Conservation (phyloP, 306 rosid species). For the Vachellia pachyceras region DNA sequence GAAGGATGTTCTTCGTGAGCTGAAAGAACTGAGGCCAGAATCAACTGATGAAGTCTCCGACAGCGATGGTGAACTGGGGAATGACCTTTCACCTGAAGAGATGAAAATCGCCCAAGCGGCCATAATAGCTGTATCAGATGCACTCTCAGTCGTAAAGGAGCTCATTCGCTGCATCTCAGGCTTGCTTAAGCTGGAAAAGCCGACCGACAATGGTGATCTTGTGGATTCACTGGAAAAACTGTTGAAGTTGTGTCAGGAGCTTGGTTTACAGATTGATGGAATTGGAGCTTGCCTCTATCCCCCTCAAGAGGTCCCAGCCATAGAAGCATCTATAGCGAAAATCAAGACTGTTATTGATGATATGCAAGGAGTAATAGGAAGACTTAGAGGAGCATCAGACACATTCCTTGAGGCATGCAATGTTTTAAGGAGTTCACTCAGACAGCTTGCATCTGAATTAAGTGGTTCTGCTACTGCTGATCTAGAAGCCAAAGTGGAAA, state of each 20-base stretch:
- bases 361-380: constrained; percentile 53
- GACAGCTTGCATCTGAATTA: constrained; percentile 55
- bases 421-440: constrained; percentile 56
- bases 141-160: constrained; percentile 66
- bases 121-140: constrained; percentile 58
- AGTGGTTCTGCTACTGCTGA: neutral
- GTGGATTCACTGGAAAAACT: constrained; percentile 77
- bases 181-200: constrained; percentile 72
- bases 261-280: constrained; percentile 77
- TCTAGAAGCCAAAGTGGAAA: constrained; percentile 19
- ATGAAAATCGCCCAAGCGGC: constrained; percentile 77
- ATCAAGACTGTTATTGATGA: constrained; percentile 61
- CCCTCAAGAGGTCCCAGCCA: constrained; percentile 75
- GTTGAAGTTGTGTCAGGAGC: constrained; percentile 67
- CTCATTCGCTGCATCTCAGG: constrained; percentile 79
- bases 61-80: constrained; percentile 76
- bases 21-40: constrained; percentile 85
- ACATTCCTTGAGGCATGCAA: constrained; percentile 62
- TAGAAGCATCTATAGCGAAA: constrained; percentile 55
- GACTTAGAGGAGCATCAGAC: constrained; percentile 61
- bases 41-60: constrained; percentile 44
- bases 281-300: constrained; percentile 94
- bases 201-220: constrained; percentile 50
- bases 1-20: constrained; percentile 92
- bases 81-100: constrained; percentile 85